A percentile compares a stretch with the other conserved stretches of the same genome.
Conservation (phyloP, 176 grass and related monocot species). For the Hsuehochloa calcarea region DNA sequence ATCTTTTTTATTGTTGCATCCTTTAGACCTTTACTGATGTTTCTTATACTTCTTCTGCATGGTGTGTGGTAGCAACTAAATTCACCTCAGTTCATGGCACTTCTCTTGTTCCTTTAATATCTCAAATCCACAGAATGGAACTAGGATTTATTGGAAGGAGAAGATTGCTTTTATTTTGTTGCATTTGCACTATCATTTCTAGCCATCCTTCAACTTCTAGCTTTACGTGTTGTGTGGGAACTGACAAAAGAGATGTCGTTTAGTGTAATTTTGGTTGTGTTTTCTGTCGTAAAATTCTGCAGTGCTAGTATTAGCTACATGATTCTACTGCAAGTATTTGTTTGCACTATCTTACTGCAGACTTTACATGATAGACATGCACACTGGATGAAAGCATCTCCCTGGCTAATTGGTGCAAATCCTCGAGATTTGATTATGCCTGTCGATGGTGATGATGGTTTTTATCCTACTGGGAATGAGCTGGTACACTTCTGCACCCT, state of each 20-base stretch:
- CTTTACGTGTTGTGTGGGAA: slow-evolving; percentile 7
- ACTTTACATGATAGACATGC: slow-evolving; percentile 47
- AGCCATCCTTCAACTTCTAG: background rate
- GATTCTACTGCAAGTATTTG: slow-evolving; percentile 9
- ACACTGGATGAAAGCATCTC: slow-evolving; percentile 91
- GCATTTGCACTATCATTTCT: background rate
- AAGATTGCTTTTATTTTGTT: background rate
- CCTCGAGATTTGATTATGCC: slow-evolving; percentile 94
- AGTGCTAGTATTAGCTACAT: background rate
- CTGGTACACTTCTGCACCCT: slow-evolving; percentile 42
- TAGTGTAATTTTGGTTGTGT: background rate
- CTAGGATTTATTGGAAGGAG: background rate
- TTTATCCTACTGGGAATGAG: slow-evolving; percentile 14
- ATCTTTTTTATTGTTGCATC: background rate
- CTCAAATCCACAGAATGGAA: background rate
- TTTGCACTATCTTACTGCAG: slow-evolving; percentile 28
- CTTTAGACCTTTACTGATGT: background rate
- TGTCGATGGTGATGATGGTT: slow-evolving; percentile 93
- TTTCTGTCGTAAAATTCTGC: background rate
- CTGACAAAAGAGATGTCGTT: background rate
- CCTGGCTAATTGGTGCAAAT: slow-evolving; percentile 77
- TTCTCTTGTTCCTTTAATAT: slow-evolving; percentile 1
- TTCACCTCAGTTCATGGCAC: background rate
- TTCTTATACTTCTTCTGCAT: slow-evolving; percentile 10
- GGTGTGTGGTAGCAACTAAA: slow-evolving; percentile 1